Base-by-base conservation (phyloP, 768 basidiomycete species). In the Flagelloscypha sp. region DNA sequence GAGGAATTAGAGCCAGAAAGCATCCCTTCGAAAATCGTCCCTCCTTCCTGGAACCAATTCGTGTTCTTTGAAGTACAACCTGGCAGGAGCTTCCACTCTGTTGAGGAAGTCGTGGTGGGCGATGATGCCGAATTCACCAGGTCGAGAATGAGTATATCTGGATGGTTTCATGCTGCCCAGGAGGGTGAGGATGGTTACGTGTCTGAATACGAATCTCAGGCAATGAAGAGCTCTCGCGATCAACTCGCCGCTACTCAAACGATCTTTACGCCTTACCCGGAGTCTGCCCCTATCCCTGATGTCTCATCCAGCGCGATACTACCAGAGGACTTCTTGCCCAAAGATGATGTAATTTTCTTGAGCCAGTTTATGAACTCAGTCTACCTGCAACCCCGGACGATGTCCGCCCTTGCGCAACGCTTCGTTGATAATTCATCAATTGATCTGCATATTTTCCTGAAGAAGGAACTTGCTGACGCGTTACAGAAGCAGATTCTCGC, bases 111-210 rank as follows among this genome's bases (percentile, higher is more conserved):
- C 21, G 76, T 94, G n/a, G 81, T 87, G 0, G 83, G 78, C 0
- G 76, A 77, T 30, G 70, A 66, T 30, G 75, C 59, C 15, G 62
- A 77, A 43, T 83, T 84, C 28, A 82, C 80, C 0, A 60, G 77
- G 28, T 71, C 82, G 47, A 66, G 94, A 23, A 58, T 97, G 48
- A 89, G 85, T 45, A 85, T 97, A 48, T 90, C 85, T 47, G 94
- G 94, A 6, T 98, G 94, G 94, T 98, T 97, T 63, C 94, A 98
- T 53, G 78, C 81, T 16, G 82, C 89, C 0, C 79, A 94, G 50
- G 79, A 84, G 44, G 89, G 86, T 8, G 94, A 98, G 55, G 84
- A 90, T 24, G 92, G 87, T 0, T 89, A 87, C 49, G 66, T 74
- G 30, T 60, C 66, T 0, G 77, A 79, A 28, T 41, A 59, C 9